Evolutionary conservation across 2,329 filamentous ascomycete species (phyloP), one percentile per base, ranked within the genome.

Genomic region (Aspergillus vadensis): DNA sequence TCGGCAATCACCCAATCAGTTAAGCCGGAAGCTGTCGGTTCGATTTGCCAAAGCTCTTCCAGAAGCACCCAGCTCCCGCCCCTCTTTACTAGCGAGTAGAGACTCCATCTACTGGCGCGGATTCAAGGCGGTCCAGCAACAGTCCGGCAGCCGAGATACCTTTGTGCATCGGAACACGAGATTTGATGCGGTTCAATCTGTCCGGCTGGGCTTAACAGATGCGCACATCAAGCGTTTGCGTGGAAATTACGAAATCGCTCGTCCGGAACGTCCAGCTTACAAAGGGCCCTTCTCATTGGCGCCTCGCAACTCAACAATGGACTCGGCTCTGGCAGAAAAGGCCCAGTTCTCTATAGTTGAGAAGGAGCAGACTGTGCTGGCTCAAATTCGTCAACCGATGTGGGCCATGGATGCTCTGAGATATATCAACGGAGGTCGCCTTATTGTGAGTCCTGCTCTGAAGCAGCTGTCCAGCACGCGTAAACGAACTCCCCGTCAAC

Each of bases 61-160:
- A 3, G 70, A 76, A 79, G 57, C 77, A 76, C 43, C 76, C 75
- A 67, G 78, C 73, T 61, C 72, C 47, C 58, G 59, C 15, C 77
- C 80, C 39, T 69, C 70, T 32, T 60, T 63, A 32, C 64, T 69
- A 78, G 83, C 58, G 79, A 83, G 76, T 76, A 88, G 85, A 71
- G 91, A 95, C 70, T 88, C 89, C 3, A 90, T 93, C 5, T 97
- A 97, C 77, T 94, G 92, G 79, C 89, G 91, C 63, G 92, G 92
- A 9, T 97, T 97, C 74, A 88, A 92, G 67, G 87, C 89, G 71
- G 85, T 91, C 66, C 80, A 88, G 49, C 84, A 90, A 60, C 85
- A 86, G 32, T 86, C 86, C 14, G 86, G 86, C 59, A 81, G 83
- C 56, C 80, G 83, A 17, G 95, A 98, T 75, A 87, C 89, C 9